Percentiles rank a stretch among this genome's conserved stretches.
phyloP scores from a whole-genome alignment of 1,139 yeast genomes.

The Kodamaea derodonti region DNA sequence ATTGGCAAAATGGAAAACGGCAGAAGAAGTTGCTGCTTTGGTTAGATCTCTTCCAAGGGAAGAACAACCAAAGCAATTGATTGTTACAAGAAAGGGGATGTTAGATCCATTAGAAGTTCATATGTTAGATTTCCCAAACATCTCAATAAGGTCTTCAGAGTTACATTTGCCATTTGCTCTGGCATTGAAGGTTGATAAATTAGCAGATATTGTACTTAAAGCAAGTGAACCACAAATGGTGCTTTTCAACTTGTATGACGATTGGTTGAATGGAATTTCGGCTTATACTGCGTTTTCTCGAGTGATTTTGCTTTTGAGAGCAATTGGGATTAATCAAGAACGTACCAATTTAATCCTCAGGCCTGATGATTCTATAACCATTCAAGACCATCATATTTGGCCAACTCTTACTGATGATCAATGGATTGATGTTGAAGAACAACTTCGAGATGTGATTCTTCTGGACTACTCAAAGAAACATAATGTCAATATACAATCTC shows the following conservation, averaged over 20 bases:
- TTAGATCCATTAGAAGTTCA: slow-evolving; percentile 95
- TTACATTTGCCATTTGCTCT: slow-evolving; percentile 86
- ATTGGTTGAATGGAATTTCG: slow-evolving; percentile 81
- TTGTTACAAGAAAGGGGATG: slow-evolving; percentile 88
- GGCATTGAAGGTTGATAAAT: slow-evolving; percentile 76
- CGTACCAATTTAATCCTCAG: slow-evolving; percentile 70
- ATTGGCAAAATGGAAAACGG: slow-evolving; percentile 96
- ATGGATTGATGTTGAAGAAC: slow-evolving; percentile 88
- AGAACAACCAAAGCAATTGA: slow-evolving; percentile 91
- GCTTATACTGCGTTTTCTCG: slow-evolving; percentile 95
- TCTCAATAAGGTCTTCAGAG: slow-evolving; percentile 86
- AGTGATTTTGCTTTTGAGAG: slow-evolving; percentile 72
- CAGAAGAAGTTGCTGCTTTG: slow-evolving; percentile 94
- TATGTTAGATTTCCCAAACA: slow-evolving; percentile 93
- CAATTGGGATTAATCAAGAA: slow-evolving; percentile 74
- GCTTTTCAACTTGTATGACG: slow-evolving; percentile 85
- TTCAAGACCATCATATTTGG: slow-evolving; percentile 87
- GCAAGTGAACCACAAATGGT: slow-evolving; percentile 95
- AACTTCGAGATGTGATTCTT: slow-evolving; percentile 81
- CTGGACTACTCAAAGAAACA: slow-evolving; percentile 83
- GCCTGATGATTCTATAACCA: slow-evolving; percentile 67
- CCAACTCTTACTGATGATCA: slow-evolving; percentile 84
- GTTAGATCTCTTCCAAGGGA: slow-evolving; percentile 85
- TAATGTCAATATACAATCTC: slow-evolving; percentile 77
- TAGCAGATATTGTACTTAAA: slow-evolving; percentile 72